Evolutionary conservation across 2,329 filamentous ascomycete species (phyloP).

Genomic region (Claviceps maximensis): DNA sequence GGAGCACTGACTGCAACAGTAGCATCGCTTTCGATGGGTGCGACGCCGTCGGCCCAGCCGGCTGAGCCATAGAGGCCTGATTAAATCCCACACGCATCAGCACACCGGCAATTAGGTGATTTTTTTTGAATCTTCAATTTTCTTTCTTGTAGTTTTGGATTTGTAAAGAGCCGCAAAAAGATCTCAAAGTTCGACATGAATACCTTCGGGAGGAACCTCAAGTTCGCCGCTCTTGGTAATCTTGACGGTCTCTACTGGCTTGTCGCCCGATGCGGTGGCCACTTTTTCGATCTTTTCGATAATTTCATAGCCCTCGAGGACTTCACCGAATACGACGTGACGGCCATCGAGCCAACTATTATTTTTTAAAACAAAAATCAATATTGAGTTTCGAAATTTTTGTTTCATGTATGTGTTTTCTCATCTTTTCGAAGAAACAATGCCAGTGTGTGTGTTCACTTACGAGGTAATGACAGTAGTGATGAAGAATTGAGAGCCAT

Average conservation of each 20-base stretch:
- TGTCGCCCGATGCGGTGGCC: constrained; percentile 52
- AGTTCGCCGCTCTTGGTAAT: constrained; percentile 77
- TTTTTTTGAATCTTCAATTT: neutral
- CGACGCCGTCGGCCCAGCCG: constrained; percentile 9
- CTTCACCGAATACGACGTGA: constrained; percentile 82
- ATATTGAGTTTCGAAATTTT: neutral
- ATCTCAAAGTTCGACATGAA: constrained; percentile 70
- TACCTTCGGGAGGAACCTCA: constrained; percentile 79
- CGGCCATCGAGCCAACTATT: constrained; percentile 65
- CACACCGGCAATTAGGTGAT: constrained; percentile 18
- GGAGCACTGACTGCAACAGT: constrained; percentile 1
- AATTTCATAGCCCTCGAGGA: constrained; percentile 73
- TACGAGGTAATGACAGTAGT: constrained; percentile 68
- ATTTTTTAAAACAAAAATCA: no score
- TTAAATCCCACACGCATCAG: constrained; percentile 20
- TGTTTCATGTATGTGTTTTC: no score
- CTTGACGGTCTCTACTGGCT: constrained; percentile 55
- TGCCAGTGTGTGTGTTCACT: constrained; percentile 14
- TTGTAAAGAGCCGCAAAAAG: constrained; percentile 9
- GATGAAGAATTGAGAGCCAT: constrained; percentile 85
- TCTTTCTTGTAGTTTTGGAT: constrained; percentile 3
- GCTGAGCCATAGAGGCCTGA: constrained; percentile 17
- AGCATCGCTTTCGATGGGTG: constrained; percentile 5
- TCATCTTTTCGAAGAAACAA: neutral
- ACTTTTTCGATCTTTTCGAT: constrained; percentile 67